Conservation (phyloP, 257 asterid genomes). For the Scutellaria minor region DNA sequence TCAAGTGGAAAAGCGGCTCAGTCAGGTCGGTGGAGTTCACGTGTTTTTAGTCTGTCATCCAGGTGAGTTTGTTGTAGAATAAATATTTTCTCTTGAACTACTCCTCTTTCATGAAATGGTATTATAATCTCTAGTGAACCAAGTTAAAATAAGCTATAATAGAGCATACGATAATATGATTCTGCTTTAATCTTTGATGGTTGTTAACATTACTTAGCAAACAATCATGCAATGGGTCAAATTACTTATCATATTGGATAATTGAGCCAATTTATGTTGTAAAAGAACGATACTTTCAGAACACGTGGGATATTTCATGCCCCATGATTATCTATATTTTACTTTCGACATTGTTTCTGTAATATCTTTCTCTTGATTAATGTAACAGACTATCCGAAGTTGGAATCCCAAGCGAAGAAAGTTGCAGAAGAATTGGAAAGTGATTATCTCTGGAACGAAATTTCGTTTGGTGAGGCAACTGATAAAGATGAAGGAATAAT, state of each 20-base stretch:
- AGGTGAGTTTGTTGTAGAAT: slow-evolving; percentile 55
- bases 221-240: not conserved
- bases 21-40: slow-evolving; percentile 78
- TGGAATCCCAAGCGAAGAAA: slow-evolving; percentile 78
- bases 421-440: slow-evolving; percentile 75
- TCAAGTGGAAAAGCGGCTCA: slow-evolving; percentile 77
- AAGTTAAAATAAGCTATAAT: not conserved
- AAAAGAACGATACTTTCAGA: no score
- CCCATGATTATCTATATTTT: not conserved
- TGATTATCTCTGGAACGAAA: slow-evolving; percentile 56
- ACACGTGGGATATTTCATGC: not conserved
- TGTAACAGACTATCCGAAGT: slow-evolving; percentile 78
- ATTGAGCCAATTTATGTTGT: no score
- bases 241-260: not conserved
- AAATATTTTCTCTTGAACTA: not conserved
- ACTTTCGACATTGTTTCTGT: not conserved
- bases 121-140: no score
- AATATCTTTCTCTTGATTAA: slow-evolving; percentile 21
- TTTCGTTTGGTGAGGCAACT: slow-evolving; percentile 68
- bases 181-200: not conserved
- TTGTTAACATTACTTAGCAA: not conserved
- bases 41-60: slow-evolving; percentile 93
- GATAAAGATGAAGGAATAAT: slow-evolving; percentile 72
- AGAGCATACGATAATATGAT: not conserved
- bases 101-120: not conserved